A percentile compares a stretch with the other conserved stretches of the same genome.
These are phyloP conservation scores for Aegilops tauschii DNA, from an alignment of 176 grass and related monocot species.

Conservation along the genomic window DNA sequence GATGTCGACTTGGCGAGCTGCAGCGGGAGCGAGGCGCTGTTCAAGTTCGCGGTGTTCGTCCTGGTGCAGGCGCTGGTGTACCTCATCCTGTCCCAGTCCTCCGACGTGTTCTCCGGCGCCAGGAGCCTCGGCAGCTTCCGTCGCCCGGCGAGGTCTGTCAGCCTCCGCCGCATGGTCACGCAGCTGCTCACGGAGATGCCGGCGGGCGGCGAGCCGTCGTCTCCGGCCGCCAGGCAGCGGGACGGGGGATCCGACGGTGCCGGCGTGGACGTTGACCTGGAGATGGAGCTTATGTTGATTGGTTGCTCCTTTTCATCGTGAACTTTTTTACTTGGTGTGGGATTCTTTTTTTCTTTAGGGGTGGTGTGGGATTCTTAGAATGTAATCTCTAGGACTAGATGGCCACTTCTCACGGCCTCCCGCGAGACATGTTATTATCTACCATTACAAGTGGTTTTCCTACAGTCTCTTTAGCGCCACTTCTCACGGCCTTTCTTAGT, in stretches of 20 bases:
- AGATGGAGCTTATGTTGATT: neutral
- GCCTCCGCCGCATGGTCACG: neutral
- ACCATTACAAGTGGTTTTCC: too few relatives aligned
- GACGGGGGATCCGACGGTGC: neutral
- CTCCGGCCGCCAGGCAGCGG: too few relatives aligned
- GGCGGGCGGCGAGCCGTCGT: neutral
- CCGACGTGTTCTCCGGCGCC: neutral
- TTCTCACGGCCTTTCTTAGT: too few relatives aligned
- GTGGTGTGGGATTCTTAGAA: too few relatives aligned
- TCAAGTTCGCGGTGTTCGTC: slow-evolving; percentile 39
- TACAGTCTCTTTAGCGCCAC: too few relatives aligned
- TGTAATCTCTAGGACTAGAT: neutral
- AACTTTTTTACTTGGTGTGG: neutral
- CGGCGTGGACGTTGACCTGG: neutral
- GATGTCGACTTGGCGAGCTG: neutral
- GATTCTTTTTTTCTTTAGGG: too few relatives aligned
- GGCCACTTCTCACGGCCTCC: neutral
- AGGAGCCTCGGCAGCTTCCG: neutral
- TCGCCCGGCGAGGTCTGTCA: neutral
- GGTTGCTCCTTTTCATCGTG: neutral
- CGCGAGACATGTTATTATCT: neutral
- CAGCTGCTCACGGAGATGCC: neutral
- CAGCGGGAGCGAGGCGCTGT: neutral
- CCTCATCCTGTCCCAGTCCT: slow-evolving; percentile 68
- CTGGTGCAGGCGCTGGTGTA: slow-evolving; percentile 75